Evolutionary conservation across 495 filamentous ascomycete species (phyloP).

Genomic region (Hypoxylon lenormandii): DNA sequence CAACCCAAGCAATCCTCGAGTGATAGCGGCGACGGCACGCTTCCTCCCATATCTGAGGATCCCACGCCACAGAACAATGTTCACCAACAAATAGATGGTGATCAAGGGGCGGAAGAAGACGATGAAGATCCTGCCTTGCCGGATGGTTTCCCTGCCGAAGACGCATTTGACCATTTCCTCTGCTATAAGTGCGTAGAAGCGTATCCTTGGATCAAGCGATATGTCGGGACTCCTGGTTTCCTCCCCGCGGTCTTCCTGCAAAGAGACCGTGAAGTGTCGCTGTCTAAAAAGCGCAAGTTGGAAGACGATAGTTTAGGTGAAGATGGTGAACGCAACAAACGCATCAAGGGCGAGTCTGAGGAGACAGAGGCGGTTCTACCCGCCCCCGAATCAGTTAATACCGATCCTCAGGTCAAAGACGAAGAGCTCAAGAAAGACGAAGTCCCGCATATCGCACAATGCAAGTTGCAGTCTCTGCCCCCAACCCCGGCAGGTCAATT

Average conservation of each 20-base stretch:
- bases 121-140: constrained; percentile 71
- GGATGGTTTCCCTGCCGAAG: constrained; percentile 86
- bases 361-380: constrained; percentile 23
- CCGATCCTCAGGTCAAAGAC: constrained; percentile 38
- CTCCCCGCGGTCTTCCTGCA: constrained; percentile 72
- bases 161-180: constrained; percentile 87
- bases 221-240: constrained; percentile 86
- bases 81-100: constrained; percentile 40
- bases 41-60: constrained; percentile 59
- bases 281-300: constrained; percentile 80
- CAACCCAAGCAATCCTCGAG: constrained; percentile 59
- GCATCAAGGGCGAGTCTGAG: constrained; percentile 63
- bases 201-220: constrained; percentile 90
- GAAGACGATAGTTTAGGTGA: constrained; percentile 67
- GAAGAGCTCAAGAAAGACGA: constrained; percentile 44
- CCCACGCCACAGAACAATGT: constrained; percentile 25
- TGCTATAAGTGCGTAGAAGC: constrained; percentile 94
- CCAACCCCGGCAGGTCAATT: constrained; percentile 66
- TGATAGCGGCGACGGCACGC: constrained; percentile 26
- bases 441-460: constrained; percentile 39
- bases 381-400: constrained; percentile 20
- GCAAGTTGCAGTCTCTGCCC: constrained; percentile 65
- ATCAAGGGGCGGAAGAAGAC: constrained; percentile 48
- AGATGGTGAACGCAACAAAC: constrained; percentile 65
- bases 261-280: constrained; percentile 31